A percentile compares a stretch with the other conserved stretches of the same genome.
These are phyloP conservation scores for Botrytis porri DNA, from an alignment of 2,329 filamentous ascomycete species.

Conservation along the genomic window DNA sequence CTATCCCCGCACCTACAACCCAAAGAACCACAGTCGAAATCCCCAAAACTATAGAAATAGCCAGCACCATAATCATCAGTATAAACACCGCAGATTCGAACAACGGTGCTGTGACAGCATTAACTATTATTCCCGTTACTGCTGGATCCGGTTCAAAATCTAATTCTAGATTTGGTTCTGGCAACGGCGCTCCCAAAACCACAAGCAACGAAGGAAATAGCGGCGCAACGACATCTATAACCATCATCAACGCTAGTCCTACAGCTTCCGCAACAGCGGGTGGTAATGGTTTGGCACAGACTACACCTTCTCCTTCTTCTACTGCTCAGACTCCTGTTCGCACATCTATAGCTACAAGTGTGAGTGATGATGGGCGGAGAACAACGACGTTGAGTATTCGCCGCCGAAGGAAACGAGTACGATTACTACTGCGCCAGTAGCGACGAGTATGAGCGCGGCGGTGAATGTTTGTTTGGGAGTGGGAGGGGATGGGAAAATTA, in stretches of 20 bases:
- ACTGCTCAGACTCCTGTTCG: not conserved
- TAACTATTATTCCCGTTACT: not conserved
- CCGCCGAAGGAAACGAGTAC: not conserved
- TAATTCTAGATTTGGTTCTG: too few relatives aligned
- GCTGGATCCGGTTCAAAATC: not conserved
- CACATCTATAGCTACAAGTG: not conserved
- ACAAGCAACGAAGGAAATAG: not conserved
- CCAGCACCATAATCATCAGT: not conserved
- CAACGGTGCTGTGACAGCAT: not conserved
- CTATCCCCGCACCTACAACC: not conserved
- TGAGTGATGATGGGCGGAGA: not conserved
- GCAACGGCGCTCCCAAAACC: not conserved
- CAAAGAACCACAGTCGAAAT: not conserved
- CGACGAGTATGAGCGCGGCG: not conserved
- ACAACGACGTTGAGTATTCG: not conserved
- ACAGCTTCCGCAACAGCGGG: not conserved
- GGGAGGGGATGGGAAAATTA: not conserved
- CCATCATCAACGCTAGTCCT: not conserved
- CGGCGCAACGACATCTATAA: not conserved
- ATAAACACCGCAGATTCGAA: not conserved
- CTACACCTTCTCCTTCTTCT: not conserved
- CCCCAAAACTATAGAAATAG: not conserved
- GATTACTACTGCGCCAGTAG: not conserved
- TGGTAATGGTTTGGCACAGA: not conserved
- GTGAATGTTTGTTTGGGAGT: not conserved